A percentile compares a stretch with the other conserved stretches of the same genome.
Conservation (phyloP, 2,329 filamentous ascomycete genomes). For the Lecanosticta acicola region DNA sequence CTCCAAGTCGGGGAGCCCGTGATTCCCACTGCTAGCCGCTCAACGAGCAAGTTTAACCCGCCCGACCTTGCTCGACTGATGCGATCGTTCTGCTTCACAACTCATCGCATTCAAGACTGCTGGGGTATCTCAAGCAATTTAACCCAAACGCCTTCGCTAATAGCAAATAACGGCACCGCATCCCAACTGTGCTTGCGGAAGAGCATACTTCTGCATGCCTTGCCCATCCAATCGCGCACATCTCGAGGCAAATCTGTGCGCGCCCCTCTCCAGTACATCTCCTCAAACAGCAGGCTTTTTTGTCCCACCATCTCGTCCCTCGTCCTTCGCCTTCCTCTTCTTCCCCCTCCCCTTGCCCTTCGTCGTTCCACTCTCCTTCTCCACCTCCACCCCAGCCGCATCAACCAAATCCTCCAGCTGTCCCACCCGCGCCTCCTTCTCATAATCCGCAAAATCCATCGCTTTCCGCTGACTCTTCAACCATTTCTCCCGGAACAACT, state of each 20-base stretch:
- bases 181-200: background rate
- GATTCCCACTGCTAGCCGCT: too few species aligned
- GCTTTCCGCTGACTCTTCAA: conserved; percentile 78
- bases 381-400: conserved; percentile 48
- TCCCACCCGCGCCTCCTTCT: conserved; percentile 41
- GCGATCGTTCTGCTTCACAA: too few species aligned
- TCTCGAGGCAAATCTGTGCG: too few species aligned
- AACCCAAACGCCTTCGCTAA: conserved; percentile 14
- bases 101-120: conserved; percentile 1
- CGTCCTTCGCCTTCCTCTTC: conserved; percentile 24
- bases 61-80: too few species aligned
- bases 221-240: background rate
- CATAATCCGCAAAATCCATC: conserved; percentile 62
- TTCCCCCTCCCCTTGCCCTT: conserved; percentile 28
- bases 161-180: background rate
- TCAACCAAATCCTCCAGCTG: conserved; percentile 53
- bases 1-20: conserved; percentile 12
- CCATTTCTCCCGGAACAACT: conserved; percentile 80
- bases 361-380: conserved; percentile 27
- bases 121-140: conserved; percentile 9
- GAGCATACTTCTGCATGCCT: background rate
- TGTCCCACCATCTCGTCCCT: conserved; percentile 5
- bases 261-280: too few species aligned
- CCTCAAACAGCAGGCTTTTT: conserved; percentile 2
- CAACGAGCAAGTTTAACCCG: too few species aligned